Base-by-base conservation (phyloP, 768 basidiomycete species). In the Hypholoma fasciculare region DNA sequence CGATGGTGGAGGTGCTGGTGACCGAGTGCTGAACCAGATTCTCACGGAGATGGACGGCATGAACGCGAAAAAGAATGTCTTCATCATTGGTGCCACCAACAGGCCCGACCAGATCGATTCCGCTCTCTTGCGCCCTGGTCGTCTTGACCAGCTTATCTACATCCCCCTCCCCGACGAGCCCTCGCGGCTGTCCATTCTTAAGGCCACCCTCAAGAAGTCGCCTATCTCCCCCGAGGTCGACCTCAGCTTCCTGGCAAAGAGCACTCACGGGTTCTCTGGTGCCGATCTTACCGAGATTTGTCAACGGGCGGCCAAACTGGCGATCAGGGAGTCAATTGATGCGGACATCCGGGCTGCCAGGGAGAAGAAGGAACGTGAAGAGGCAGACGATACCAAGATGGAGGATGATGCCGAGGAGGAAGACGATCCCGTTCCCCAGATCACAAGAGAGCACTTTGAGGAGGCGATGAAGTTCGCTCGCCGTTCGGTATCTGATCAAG, bases 211-310 rank as follows among this genome's bases (percentile, higher is more conserved):
- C 67, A 91, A 96, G 78, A 96, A 95, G 72, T 94, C 91, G 16
- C 97, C 97, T 14, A 77, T 99, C 51, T 80, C 92, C 16, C 75
- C 81, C 16, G 86, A 88, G 1, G 96, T 99, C 64, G 86, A 97
- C 71, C 85, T 98, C 49, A 30, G 34, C 26, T 98, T 88, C 88
- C 81, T 99, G 61, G 84, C 96, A 54, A 96, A 90, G 85, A 84
- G 80, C 72, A 97, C 96, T 13, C 94, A 98, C 67, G 97, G 97
- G 12, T 99, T 90, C 87, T 98, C 96, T 69, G 97, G 97, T 87
- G 97, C 97, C 56, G 97, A 99, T 85, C 78, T 98, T 64, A 96
- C 96, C n/a, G 97, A 98, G 74, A 96, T 99, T 67, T 98, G 96
- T 72, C 96, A 98, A 75, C 87, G 97, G 51, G 89, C 97, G 4